phyloP scores from a whole-genome alignment of 257 asterid genomes.

The Echites panduratus region DNA sequence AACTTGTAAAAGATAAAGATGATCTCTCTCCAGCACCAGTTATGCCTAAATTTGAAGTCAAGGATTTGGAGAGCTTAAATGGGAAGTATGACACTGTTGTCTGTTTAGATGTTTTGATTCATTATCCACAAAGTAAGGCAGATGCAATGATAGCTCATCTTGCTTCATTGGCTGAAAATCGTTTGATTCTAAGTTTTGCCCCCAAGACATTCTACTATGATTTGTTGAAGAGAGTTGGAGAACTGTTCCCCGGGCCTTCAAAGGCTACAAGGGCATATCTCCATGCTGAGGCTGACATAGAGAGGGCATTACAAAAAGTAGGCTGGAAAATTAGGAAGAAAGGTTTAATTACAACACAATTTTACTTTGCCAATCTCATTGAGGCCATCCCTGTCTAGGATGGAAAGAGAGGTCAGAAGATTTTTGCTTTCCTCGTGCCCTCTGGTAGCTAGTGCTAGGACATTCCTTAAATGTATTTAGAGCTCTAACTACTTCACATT shows the following conservation, averaged over 20 bases:
- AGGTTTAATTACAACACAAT: constrained; percentile 70
- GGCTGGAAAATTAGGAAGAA: constrained; percentile 89
- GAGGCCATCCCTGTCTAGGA: constrained; percentile 80
- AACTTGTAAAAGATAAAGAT: constrained; percentile 46
- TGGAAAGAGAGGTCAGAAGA: constrained; percentile 39
- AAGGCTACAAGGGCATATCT: constrained; percentile 95
- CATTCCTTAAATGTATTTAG: background rate
- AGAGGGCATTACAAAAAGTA: constrained; percentile 67
- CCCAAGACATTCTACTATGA: constrained; percentile 80
- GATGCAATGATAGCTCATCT: constrained; percentile 94
- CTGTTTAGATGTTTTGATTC: constrained; percentile 90
- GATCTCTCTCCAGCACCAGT: constrained; percentile 38
- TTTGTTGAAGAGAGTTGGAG: constrained; percentile 82
- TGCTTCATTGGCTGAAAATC: constrained; percentile 80
- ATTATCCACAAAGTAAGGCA: constrained; percentile 90
- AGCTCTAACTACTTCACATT: background rate
- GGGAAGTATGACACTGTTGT: constrained; percentile 86
- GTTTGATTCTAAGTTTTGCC: constrained; percentile 84
- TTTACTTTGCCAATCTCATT: constrained; percentile 74
- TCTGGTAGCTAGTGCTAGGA: constrained; percentile 14
- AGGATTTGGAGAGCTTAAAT: constrained; percentile 77
- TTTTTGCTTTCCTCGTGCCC: constrained; percentile 16
- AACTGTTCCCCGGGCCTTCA: constrained; percentile 94
- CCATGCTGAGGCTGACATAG: constrained; percentile 82
- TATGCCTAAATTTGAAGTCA: constrained; percentile 76